Evolutionary conservation across 768 basidiomycete species (phyloP).

Genomic region (Mycena latifolia): DNA sequence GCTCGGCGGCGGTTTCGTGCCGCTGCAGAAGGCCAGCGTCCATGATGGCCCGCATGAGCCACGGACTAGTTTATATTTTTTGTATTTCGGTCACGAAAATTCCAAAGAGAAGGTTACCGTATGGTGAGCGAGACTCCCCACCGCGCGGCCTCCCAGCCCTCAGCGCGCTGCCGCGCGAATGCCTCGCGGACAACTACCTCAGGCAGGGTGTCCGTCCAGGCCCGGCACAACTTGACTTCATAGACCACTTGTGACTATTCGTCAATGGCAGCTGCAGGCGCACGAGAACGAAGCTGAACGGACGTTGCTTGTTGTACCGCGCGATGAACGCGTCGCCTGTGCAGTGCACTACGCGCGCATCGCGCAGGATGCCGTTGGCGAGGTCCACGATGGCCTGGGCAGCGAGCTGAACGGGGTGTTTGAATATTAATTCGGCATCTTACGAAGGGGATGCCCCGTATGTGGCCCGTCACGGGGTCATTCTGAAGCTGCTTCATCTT

Average conservation of each 20-base stretch:
- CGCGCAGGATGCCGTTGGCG: constrained; percentile 36
- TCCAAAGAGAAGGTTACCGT: no score
- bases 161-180: constrained; percentile 26
- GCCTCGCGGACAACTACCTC: constrained; percentile 33
- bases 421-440: neutral
- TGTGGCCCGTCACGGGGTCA: neutral
- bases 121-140: constrained; percentile 30
- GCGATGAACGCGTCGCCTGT: constrained; percentile 21
- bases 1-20: constrained; percentile 24
- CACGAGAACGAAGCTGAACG: neutral
- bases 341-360: constrained; percentile 36
- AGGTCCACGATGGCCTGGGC: constrained; percentile 26
- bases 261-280: no score
- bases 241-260: constrained; percentile 24
- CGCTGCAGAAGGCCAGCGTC: neutral
- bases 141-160: constrained; percentile 35
- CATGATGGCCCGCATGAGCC: constrained; percentile 35
- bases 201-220: constrained; percentile 19
- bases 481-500: constrained; percentile 16
- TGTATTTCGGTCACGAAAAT: no score
- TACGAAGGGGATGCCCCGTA: constrained; percentile 29
- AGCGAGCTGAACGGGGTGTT: neutral
- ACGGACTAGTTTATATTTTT: constrained; percentile 19
- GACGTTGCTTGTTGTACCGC: constrained; percentile 35
- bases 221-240: constrained; percentile 10